Evolutionary conservation across 2,329 filamentous ascomycete species (phyloP), one percentile per base, ranked within the genome.

Genomic region (Fusarium xylarioides): DNA sequence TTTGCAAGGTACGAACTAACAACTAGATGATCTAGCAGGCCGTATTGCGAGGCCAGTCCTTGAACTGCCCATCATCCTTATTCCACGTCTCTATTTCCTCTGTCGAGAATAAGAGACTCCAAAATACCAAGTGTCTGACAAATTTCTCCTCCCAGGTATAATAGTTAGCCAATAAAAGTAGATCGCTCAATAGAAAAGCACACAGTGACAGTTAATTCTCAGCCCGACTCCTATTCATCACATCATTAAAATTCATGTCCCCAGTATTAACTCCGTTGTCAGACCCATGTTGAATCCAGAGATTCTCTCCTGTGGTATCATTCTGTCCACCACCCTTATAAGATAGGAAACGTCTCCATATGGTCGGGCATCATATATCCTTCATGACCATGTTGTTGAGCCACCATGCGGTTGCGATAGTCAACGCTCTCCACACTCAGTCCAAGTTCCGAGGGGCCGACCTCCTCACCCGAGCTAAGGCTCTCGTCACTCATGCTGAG

Each of bases 401-500:
- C 21, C 38, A 78, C 70, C 66, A 80, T 74, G 37, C 79, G 77
- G 54, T 79, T 79, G 23, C 74, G 74, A 57, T 81, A 82, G 46
- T 82, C 77, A 35, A 79, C 73, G 57, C 79, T 81, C 37, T 80
- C 80, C 49, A 86, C 81, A 59, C 82, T 81, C 18, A 87, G 76
- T 26, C 86, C 83, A 60, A 88, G 73, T 60, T 88, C 84, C 35
- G 83, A 83, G 11, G 85, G 80, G 7, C 82, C 80, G 32, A 86
- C 79, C 53, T 90, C 88, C 52, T 90, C 88, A 4, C 83, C 84
- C 1, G 87, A 88, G 79, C 87, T 88, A 47, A 90, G 80, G 76
- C 87, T 89, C 73, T 90, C 88, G 59, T 90, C 88, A 69, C 88
- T 89, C 52, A 89, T 80, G 76, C 87, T 89, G 23, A 88, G 81